Evolutionary conservation across 805 yeast genomes (phyloP), one percentile per base, ranked within the genome.

Genomic region (Kockiozyma suomiensis): DNA sequence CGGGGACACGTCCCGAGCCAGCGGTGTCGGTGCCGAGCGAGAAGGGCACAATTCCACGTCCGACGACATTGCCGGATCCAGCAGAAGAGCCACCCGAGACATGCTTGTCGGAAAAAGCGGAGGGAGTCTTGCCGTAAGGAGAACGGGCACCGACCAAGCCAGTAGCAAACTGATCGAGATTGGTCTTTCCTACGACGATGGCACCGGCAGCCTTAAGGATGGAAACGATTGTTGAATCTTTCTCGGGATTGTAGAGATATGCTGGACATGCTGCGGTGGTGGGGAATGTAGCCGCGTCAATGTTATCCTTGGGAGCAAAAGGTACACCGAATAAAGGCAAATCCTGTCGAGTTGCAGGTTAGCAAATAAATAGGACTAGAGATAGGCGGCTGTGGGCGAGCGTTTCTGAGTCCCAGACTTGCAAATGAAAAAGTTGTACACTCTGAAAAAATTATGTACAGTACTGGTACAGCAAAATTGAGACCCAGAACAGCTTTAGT

Each of bases 201-300:
- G 98, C 98, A 71, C 99, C 99, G 38, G 90, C 87, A n/a, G 79
- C 81, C 73, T 90, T 83, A 68, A 94, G 79, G n/a, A 85, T 74
- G 8, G 76, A 72, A 13, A 91, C 97, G 4, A 88, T 82, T 17
- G 88, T 82, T 38, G 98, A 84, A 71, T 93, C 97, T 52, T 76
- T 76, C 35, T 76, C 70, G 1, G 99, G 93, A 1, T 71, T 60
- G 75, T 86, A 92, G 8, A 83, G 79, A 70, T 81, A 93, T 0
- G 94, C 81, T 0, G 97, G 97, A 73, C 98, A 94, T 1, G 97
- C 98, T 15, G 96, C 98, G 1, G 99, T 93, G 10, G 99, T 94
- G 32, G 83, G 79, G 66, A 89, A 82, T 3, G 87, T 88, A 65
- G 81, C 82, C 25, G 83, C 97, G 71, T 93, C 98, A 62, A 93